These are phyloP conservation scores for Macrolepiota albuminosa DNA, from an alignment of 768 basidiomycete species.

Conservation along the genomic window DNA sequence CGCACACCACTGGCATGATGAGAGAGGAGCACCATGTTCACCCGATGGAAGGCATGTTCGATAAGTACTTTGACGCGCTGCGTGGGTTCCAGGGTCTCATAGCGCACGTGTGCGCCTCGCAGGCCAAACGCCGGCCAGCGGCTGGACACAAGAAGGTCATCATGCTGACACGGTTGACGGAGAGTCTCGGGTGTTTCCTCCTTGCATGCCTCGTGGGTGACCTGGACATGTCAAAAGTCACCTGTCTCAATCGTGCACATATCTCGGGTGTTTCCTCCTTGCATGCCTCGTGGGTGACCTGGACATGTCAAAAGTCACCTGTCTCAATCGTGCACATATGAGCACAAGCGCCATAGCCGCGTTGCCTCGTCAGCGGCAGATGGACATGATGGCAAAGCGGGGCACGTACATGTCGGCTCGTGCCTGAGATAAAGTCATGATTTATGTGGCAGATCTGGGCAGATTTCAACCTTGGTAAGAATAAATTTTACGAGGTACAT, in stretches of 20 bases:
- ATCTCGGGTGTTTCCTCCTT: conserved; percentile 28
- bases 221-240: conserved; percentile 21
- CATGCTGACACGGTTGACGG: conserved; percentile 34
- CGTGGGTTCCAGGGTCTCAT: conserved; percentile 9
- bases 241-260: conserved; percentile 25
- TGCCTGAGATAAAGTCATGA: conserved; percentile 26
- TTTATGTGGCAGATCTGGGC: conserved; percentile 24
- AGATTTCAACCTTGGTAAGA: conserved; percentile 22
- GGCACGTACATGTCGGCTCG: conserved; percentile 19
- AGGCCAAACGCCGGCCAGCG: conserved; percentile 3
- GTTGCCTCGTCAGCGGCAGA: conserved; percentile 22
- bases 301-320: conserved; percentile 23
- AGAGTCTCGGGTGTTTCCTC: conserved; percentile 30
- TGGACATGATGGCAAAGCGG: conserved; percentile 24
- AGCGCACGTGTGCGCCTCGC: conserved; percentile 10
- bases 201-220: conserved; percentile 23
- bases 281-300: conserved; percentile 22
- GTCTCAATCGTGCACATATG: conserved; percentile 22
- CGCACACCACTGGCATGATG: background rate
- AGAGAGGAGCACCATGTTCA: conserved; percentile 15
- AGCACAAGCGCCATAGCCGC: background rate
- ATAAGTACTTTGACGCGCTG: conserved; percentile 18
- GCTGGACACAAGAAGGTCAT: conserved; percentile 19
- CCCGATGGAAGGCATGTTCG: conserved; percentile 25
- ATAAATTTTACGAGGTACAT: conserved; percentile 21